A percentile compares a stretch with the other conserved stretches of the same genome.
Conservation (phyloP, 768 basidiomycete species). For the Trametes cinnabarina region DNA sequence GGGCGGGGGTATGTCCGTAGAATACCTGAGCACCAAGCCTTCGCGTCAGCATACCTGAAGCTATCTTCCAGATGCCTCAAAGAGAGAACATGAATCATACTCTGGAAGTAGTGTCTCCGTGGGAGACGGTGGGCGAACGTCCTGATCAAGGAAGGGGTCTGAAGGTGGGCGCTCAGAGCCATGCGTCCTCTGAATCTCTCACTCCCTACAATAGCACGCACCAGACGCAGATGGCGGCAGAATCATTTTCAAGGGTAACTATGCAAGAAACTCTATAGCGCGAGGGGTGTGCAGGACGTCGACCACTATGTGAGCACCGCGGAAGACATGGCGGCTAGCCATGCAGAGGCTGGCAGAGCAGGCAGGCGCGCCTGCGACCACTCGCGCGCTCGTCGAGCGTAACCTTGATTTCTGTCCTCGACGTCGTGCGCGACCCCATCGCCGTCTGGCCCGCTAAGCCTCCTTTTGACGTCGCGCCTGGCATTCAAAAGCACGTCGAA, state of each 20-base stretch:
- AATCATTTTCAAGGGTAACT: too few relatives aligned
- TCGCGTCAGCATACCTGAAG: neutral
- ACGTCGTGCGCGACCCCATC: neutral
- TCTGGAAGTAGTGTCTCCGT: constrained; percentile 9
- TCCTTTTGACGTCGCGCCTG: too few relatives aligned
- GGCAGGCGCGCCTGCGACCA: too few relatives aligned
- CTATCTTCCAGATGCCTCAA: too few relatives aligned
- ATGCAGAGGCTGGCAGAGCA: too few relatives aligned
- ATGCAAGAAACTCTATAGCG: too few relatives aligned
- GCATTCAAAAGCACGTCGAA: too few relatives aligned
- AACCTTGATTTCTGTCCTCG: too few relatives aligned
- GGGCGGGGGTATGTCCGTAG: neutral
- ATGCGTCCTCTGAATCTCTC: neutral
- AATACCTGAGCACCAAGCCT: constrained; percentile 1
- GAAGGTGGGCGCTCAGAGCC: neutral
- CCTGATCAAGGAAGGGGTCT: constrained; percentile 17
- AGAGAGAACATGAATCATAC: neutral
- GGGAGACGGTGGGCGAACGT: constrained; percentile 6
- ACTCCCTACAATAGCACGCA: neutral
- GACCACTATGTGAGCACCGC: too few relatives aligned
- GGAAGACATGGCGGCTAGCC: too few relatives aligned
- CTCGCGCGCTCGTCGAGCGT: too few relatives aligned
- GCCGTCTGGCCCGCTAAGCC: neutral
- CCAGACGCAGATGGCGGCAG: neutral
- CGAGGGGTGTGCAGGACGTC: too few relatives aligned